A percentile compares a stretch with the other conserved stretches of the same genome.
These are phyloP conservation scores for Papiliotrema fonsecae DNA, from an alignment of 1,284 basidiomycete genomes.

Conservation along the genomic window DNA sequence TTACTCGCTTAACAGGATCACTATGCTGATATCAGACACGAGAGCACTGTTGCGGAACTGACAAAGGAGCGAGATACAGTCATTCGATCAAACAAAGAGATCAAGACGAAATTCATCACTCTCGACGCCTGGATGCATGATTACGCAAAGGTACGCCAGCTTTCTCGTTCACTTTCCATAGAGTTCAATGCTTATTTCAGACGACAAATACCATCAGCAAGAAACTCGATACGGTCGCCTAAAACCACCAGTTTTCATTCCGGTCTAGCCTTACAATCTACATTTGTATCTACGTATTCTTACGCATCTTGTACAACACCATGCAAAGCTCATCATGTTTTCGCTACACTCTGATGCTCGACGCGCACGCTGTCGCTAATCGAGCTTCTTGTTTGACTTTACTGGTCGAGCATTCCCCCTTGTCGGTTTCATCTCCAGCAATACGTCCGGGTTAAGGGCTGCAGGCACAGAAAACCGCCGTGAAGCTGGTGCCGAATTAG, in stretches of 20 bases:
- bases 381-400: slow-evolving; percentile 7
- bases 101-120: slow-evolving; percentile 32
- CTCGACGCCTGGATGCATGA: slow-evolving; percentile 33
- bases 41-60: slow-evolving; percentile 23
- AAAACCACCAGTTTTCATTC: not conserved
- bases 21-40: slow-evolving; percentile 17
- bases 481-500: too few relatives aligned
- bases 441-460: not conserved
- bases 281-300: too few relatives aligned
- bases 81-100: slow-evolving; percentile 35
- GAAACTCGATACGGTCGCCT: not conserved
- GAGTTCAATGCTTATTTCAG: not conserved
- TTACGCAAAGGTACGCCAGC: slow-evolving; percentile 29
- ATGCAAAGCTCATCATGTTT: too few relatives aligned
- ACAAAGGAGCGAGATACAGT: slow-evolving; percentile 35
- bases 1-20: not conserved
- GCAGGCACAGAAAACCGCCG: too few relatives aligned
- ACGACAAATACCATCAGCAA: not conserved
- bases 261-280: too few relatives aligned
- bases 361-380: too few relatives aligned
- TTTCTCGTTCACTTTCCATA: not conserved
- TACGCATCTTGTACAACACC: too few relatives aligned
- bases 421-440: slow-evolving; percentile 3
- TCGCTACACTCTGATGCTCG: too few relatives aligned
- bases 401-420: not conserved